Evolutionary conservation across 2,329 filamentous ascomycete genomes (phyloP).

Genomic region (Aspergillus sp.): DNA sequence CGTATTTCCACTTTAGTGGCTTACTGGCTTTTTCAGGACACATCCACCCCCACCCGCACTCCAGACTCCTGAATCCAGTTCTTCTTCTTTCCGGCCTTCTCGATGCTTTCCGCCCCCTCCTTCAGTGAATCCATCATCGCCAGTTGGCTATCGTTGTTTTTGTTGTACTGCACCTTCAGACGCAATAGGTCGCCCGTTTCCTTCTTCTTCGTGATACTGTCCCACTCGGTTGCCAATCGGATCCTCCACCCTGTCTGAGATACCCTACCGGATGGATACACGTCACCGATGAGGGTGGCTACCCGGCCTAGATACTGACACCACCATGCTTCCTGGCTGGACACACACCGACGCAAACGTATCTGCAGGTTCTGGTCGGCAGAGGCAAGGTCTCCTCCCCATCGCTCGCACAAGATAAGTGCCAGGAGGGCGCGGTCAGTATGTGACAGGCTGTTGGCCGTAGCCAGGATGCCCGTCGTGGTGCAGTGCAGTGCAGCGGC

Average conservation of each 20-base stretch:
- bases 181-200: constrained; percentile 36
- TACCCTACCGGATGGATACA: constrained; percentile 57
- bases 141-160: constrained; percentile 29
- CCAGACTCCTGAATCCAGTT: constrained; percentile 47
- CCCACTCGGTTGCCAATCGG: constrained; percentile 39
- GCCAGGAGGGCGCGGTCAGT: constrained; percentile 65
- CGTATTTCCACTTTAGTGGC: too few relatives aligned
- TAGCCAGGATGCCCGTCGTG: constrained; percentile 62
- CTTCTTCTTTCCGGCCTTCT: constrained; percentile 59
- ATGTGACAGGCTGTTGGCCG: constrained; percentile 70
- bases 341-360: constrained; percentile 51
- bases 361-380: constrained; percentile 53
- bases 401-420: constrained; percentile 67
- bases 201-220: constrained; percentile 36
- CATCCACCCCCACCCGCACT: constrained; percentile 33
- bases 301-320: constrained; percentile 59
- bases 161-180: constrained; percentile 41
- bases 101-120: constrained; percentile 36
- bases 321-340: constrained; percentile 59
- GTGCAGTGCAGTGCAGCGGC: constrained; percentile 69
- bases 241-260: constrained; percentile 27
- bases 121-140: constrained; percentile 30
- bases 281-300: constrained; percentile 51
- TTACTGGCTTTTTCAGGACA: too few relatives aligned
- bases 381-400: constrained; percentile 62